Percentiles rank a stretch among this genome's conserved stretches.
These are phyloP conservation scores for Fusarium graminum DNA, from an alignment of 2,329 filamentous ascomycete species.

Conservation along the genomic window DNA sequence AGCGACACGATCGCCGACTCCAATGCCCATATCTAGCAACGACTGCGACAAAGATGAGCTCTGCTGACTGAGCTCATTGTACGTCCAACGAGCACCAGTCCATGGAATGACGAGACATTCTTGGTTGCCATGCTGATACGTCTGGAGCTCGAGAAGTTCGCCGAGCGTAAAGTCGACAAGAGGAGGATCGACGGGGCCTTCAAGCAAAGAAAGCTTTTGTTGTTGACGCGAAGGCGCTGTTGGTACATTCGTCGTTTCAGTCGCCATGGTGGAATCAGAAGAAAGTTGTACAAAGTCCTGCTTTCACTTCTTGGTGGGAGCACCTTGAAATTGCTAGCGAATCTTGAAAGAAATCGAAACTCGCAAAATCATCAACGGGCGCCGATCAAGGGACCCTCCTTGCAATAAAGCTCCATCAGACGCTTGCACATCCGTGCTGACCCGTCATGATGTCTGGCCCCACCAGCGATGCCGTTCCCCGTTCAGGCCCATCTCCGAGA, in stretches of 20 bases:
- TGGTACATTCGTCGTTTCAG: conserved; percentile 48
- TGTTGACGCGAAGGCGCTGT: conserved; percentile 49
- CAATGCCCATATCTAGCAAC: conserved; percentile 74
- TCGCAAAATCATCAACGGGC: conserved; percentile 7
- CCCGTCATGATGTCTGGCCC: conserved; percentile 41
- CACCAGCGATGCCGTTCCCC: conserved; percentile 39
- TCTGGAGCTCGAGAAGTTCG: conserved; percentile 79
- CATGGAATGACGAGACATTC: conserved; percentile 81
- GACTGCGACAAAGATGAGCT: conserved; percentile 73
- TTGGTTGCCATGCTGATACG: conserved; percentile 71
- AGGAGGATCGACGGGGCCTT: conserved; percentile 76
- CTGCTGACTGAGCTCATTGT: conserved; percentile 73
- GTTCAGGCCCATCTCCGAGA: conserved; percentile 37
- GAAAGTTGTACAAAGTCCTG: conserved; percentile 8
- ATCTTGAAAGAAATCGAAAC: conserved; percentile 6
- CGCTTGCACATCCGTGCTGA: conserved; percentile 41
- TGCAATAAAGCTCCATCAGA: conserved; percentile 29
- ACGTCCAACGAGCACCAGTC: conserved; percentile 81
- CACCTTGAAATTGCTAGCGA: background rate
- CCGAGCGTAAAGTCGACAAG: conserved; percentile 79
- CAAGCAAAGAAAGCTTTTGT: conserved; percentile 69
- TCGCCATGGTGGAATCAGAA: conserved; percentile 47
- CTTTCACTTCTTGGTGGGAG: background rate
- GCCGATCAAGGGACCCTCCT: conserved; percentile 31
- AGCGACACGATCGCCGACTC: conserved; percentile 76